Evolutionary conservation across 352 stramenopile genomes (phyloP).

Genomic region (Blastocystis sp.): DNA sequence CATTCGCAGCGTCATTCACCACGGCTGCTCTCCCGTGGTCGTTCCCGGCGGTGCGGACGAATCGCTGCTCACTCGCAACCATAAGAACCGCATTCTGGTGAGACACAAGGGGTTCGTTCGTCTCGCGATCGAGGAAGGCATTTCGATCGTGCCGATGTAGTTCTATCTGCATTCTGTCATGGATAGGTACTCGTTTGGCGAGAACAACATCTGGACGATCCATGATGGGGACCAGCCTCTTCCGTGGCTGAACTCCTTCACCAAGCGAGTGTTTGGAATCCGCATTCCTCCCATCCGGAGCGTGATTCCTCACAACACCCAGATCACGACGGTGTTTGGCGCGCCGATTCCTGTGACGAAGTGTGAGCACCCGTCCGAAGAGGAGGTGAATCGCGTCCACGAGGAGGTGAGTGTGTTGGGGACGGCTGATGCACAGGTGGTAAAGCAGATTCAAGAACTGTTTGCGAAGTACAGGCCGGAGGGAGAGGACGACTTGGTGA

Average conservation of each 20-base stretch:
- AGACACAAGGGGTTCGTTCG: constrained; percentile 58
- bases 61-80: constrained; percentile 29
- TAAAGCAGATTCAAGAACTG: constrained; percentile 25
- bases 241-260: constrained; percentile 41
- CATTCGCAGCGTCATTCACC: constrained; percentile 16
- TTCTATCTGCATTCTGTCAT: background rate
- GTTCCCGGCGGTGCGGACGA: constrained; percentile 65
- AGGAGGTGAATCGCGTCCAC: constrained; percentile 14
- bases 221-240: background rate
- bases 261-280: constrained; percentile 51
- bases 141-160: constrained; percentile 38
- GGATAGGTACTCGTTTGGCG: constrained; percentile 63
- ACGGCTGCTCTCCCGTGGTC: constrained; percentile 42
- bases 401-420: background rate
- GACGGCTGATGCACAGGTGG: background rate
- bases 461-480: constrained; percentile 43
- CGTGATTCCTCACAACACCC: constrained; percentile 33
- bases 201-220: constrained; percentile 61
- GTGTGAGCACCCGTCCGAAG: constrained; percentile 15
- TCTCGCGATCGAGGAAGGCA: constrained; percentile 46
- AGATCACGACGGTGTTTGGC: constrained; percentile 64
- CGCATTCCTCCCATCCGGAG: constrained; percentile 45
- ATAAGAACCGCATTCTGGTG: constrained; percentile 56
- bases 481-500: constrained; percentile 52
- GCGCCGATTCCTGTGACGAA: constrained; percentile 55